These are phyloP conservation scores for Globisporangium yorkense DNA, from an alignment of 352 stramenopile species.

Conservation along the genomic window DNA sequence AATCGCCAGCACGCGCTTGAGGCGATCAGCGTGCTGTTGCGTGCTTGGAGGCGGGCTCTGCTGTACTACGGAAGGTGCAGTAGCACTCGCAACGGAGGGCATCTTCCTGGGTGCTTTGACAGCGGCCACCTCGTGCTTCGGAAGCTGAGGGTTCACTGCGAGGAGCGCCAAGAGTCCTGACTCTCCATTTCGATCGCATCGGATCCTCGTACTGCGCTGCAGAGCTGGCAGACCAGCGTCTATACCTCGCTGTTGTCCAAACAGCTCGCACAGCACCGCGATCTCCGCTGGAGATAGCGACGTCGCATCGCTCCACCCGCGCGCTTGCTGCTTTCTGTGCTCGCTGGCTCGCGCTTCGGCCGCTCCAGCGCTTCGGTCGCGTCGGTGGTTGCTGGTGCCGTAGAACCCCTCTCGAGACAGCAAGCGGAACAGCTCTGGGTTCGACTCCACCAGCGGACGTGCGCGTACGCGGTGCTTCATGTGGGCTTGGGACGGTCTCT, in stretches of 20 bases:
- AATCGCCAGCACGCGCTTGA: conserved; percentile 32
- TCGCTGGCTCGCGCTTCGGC: conserved; percentile 1
- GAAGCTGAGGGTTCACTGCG: conserved; percentile 25
- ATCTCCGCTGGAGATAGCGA: conserved; percentile 57
- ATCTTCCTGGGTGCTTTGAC: background rate
- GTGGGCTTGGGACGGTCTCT: conserved; percentile 8
- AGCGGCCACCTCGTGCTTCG: background rate
- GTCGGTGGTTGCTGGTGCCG: conserved; percentile 4
- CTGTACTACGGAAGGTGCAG: background rate
- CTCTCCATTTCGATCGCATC: conserved; percentile 40
- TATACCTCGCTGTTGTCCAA: conserved; percentile 21
- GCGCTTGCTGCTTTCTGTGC: conserved; percentile 16
- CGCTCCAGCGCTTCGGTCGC: background rate
- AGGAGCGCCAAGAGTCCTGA: conserved; percentile 48
- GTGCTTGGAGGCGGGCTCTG: conserved; percentile 1
- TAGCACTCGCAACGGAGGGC: background rate
- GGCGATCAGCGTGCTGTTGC: conserved; percentile 22
- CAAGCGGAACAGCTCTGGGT: conserved; percentile 60
- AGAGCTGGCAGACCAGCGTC: conserved; percentile 4
- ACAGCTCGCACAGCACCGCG: conserved; percentile 58
- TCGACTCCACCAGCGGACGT: conserved; percentile 60
- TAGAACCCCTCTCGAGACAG: conserved; percentile 68
- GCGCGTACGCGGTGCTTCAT: conserved; percentile 70
- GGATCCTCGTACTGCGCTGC: conserved; percentile 32
- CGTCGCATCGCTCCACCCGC: conserved; percentile 28